Conservation (phyloP, 208 protist species). For the Novymonas esmeraldas region DNA sequence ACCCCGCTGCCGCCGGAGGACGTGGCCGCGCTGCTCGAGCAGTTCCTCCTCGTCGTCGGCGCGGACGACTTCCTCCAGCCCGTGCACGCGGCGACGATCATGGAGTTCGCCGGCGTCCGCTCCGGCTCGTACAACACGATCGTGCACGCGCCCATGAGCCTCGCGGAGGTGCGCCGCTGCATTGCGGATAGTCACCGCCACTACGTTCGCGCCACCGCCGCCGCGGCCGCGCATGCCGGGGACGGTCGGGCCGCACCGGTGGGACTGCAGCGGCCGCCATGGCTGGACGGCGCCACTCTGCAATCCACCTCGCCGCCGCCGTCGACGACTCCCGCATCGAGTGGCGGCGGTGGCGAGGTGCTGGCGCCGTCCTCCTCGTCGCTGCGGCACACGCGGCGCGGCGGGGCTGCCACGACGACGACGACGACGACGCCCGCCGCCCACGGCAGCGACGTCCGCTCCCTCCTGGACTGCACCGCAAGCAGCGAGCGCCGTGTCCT, state of each 20-base stretch:
- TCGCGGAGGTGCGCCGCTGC: constrained; percentile 55
- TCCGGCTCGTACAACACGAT: constrained; percentile 64
- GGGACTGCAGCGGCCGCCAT: background rate
- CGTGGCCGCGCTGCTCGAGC: constrained; percentile 58
- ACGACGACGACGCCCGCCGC: background rate
- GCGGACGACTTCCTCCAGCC: constrained; percentile 67
- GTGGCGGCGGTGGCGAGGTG: too few relatives aligned
- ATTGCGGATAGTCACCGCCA: constrained; percentile 60
- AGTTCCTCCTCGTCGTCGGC: constrained; percentile 65
- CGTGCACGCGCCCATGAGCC: constrained; percentile 53
- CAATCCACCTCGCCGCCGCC: too few relatives aligned
- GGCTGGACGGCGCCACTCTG: too few relatives aligned
- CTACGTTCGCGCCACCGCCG: constrained; percentile 28
- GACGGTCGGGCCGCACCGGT: background rate
- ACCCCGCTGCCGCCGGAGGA: constrained; percentile 60
- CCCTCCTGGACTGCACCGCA: constrained; percentile 9
- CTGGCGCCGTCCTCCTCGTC: too few relatives aligned
- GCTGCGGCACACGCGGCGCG: too few relatives aligned
- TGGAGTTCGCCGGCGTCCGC: constrained; percentile 84
- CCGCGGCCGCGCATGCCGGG: background rate
- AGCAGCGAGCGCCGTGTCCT: constrained; percentile 33
- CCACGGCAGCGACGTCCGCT: background rate
- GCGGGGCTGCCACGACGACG: constrained; percentile 7
- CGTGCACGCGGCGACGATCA: constrained; percentile 67
- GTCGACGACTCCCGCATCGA: too few relatives aligned